Evolutionary conservation across 2,329 filamentous ascomycete species (phyloP), one percentile per base, ranked within the genome.

Genomic region (Colletotrichum chlorophyti): DNA sequence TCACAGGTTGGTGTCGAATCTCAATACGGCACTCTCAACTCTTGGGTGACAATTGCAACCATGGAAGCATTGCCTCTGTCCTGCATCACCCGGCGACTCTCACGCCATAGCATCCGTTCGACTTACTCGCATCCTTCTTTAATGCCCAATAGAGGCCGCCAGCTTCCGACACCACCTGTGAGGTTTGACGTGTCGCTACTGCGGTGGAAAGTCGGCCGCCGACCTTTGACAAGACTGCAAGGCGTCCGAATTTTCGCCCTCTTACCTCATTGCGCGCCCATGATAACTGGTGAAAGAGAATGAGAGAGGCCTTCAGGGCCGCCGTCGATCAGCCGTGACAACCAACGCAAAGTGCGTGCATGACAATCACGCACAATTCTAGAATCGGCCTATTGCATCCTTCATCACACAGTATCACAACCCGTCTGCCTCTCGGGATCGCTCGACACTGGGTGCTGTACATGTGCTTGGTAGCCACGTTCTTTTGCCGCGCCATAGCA

Each of bases 351-450:
- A 55, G 43, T 45, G 51, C 26, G 31, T 59, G 51, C 51, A 59
- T 59, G 51, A 55, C 55, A 55, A n/a, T 43, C 55, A 59, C 49
- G 31, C 37, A 45, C 29, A 45, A 21, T 50, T 50, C 51, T 31
- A 37, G 43, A 15, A 45, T 31, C 24, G 38, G 55, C 51, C 40
- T 53, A 34, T 51, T 46, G 21, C 46, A 45, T 49, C 19, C 15
- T 31, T 43, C 34, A 47, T 59, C 59, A 55, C 48, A 53, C 55
- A 47, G 53, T 29, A 51, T 49, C 35, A 58, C 67, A 69, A 35
- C 69, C 37, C 51, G 32, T 49, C 26, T 38, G 51, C 49, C 43
- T 55, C 17, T n/a, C 32, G 47, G 43, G 43, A 55, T 19, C 38
- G 38, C 49, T 34, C 43, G 43, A 55, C 43, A 41, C 23, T 48